phyloP scores from a whole-genome alignment of 1,284 basidiomycete species.

The Ustilago curta region DNA sequence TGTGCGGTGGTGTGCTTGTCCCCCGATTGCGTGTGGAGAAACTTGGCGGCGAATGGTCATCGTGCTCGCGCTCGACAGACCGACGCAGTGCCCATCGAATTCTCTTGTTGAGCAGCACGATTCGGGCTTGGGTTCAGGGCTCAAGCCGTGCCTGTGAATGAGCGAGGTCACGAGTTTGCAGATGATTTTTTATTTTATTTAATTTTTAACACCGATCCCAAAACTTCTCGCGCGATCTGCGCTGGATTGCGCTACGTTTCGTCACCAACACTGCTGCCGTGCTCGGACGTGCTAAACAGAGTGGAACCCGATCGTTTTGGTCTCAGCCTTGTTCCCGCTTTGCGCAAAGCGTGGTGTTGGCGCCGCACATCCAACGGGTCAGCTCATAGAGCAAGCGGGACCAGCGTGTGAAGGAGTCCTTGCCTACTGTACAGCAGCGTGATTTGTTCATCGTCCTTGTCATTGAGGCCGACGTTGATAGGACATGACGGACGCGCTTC shows the following conservation, averaged over 20 bases:
- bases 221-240: constrained; percentile 18
- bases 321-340: not conserved
- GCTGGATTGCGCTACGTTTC: not conserved
- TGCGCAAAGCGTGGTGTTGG: constrained; percentile 3
- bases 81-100: too few species aligned
- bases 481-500: constrained; percentile 7
- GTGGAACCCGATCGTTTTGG: not conserved
- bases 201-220: not conserved
- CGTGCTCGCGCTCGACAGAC: too few species aligned
- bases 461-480: constrained; percentile 4
- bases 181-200: not conserved
- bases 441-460: not conserved
- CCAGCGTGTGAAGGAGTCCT: not conserved
- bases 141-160: not conserved
- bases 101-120: too few species aligned
- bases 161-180: too few species aligned
- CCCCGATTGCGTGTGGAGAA: constrained; percentile 23
- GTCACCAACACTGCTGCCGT: constrained; percentile 2
- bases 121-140: not conserved
- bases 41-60: constrained; percentile 20
- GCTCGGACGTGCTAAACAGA: not conserved
- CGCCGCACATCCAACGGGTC: constrained; percentile 1
- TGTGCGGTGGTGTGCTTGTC: too few species aligned
- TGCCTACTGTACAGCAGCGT: not conserved
- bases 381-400: constrained; percentile 1